These are phyloP conservation scores for Cymbomonas tetramitiformis DNA, from an alignment of 139 green algal genomes.

Conservation along the genomic window DNA sequence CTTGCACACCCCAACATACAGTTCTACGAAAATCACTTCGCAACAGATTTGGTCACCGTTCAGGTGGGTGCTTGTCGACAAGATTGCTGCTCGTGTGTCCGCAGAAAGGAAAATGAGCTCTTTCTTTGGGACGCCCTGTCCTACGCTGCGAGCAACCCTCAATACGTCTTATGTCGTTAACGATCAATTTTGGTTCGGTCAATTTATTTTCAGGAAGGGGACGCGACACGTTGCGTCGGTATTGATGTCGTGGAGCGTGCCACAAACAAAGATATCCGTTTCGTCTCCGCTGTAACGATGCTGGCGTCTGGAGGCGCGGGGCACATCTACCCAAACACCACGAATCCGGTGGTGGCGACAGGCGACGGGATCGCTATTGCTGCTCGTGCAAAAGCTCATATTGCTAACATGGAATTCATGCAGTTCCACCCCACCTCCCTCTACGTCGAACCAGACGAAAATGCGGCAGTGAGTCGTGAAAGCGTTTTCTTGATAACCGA, in stretches of 20 bases:
- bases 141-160: no score
- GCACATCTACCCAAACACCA: constrained; percentile 85
- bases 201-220: constrained; percentile 26
- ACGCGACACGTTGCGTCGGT: constrained; percentile 15
- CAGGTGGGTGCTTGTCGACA: constrained; percentile 32
- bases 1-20: constrained; percentile 54
- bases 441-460: constrained; percentile 33
- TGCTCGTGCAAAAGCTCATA: constrained; percentile 49
- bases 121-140: no score
- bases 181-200: no score
- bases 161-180: no score
- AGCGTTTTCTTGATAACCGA: constrained; percentile 95
- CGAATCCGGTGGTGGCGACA: constrained; percentile 86
- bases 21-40: constrained; percentile 65
- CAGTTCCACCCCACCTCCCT: constrained; percentile 93
- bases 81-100: no score
- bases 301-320: constrained; percentile 79
- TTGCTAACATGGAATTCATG: constrained; percentile 96
- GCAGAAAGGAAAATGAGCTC: no score
- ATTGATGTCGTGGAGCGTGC: constrained; percentile 12
- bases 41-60: constrained; percentile 32
- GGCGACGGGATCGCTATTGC: constrained; percentile 94
- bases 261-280: constrained; percentile 21
- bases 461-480: no score
- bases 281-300: constrained; percentile 64